phyloP scores from a whole-genome alignment of 345 rosid species.

The Citrus cavaleriei region DNA sequence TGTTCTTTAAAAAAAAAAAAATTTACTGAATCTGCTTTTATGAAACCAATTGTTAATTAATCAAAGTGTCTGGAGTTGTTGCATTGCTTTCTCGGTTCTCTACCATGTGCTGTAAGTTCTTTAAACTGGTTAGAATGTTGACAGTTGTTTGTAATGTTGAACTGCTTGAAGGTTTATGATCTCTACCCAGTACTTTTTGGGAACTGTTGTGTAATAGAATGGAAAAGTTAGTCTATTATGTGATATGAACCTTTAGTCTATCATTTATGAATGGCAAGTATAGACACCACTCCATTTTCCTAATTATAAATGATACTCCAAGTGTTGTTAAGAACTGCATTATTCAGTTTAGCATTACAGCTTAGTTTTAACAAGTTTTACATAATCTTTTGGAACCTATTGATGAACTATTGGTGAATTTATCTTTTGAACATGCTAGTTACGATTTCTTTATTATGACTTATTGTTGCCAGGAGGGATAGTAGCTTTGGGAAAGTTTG shows the following conservation, averaged over 20 bases:
- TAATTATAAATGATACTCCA: not conserved
- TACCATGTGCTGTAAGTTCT: not conserved
- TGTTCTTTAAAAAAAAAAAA: not conserved
- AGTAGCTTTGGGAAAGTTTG: conserved; percentile 96
- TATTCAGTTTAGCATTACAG: not conserved
- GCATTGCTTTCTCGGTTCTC: not conserved
- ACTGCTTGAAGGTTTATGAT: not conserved
- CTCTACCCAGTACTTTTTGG: not conserved
- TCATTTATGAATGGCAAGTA: not conserved
- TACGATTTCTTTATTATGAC: not conserved
- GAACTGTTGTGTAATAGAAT: not conserved
- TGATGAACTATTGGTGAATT: not conserved
- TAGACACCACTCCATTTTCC: not conserved
- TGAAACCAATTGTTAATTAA: not conserved
- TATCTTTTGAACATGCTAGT: not conserved
- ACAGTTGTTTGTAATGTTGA: not conserved
- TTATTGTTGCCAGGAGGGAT: conserved; percentile 59
- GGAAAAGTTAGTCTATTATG: not conserved
- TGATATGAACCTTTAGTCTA: not conserved
- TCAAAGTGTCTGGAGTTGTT: not conserved
- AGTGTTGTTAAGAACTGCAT: too few species aligned
- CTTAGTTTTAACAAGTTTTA: not conserved
- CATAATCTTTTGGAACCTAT: not conserved
- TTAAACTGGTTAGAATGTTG: not conserved
- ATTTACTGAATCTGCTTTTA: not conserved